These are phyloP conservation scores for Cicer judaicum DNA, from an alignment of 306 rosid species.

Conservation along the genomic window DNA sequence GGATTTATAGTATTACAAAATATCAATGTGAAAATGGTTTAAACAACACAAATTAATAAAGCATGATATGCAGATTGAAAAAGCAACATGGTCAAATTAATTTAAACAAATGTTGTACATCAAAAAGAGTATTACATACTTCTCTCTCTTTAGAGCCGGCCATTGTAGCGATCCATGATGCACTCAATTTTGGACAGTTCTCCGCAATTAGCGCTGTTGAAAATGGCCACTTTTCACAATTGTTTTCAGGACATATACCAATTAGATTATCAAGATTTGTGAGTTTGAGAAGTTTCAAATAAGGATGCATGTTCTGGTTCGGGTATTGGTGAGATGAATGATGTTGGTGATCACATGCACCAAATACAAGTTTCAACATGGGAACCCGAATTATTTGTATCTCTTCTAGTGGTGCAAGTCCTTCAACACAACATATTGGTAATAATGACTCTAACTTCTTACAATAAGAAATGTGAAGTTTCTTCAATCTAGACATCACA, in stretches of 20 bases:
- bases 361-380: slow-evolving; percentile 13
- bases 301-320: not conserved
- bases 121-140: not conserved
- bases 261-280: not conserved
- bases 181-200: slow-evolving; percentile 9
- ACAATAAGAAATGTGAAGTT: not conserved
- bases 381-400: not conserved
- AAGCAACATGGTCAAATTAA: too few species aligned
- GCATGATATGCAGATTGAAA: too few species aligned
- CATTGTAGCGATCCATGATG: not conserved
- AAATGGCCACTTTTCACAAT: not conserved
- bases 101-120: too few species aligned
- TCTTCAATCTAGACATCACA: not conserved
- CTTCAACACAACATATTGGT: slow-evolving; percentile 2
- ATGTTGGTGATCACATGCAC: not conserved
- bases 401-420: not conserved
- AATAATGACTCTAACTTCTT: not conserved
- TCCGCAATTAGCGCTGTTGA: not conserved
- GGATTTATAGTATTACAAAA: not conserved
- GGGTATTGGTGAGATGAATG: not conserved
- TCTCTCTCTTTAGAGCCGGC: not conserved
- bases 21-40: too few species aligned
- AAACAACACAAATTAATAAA: too few species aligned
- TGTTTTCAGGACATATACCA: not conserved
- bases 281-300: not conserved